These are phyloP conservation scores for Primulina huaijiensis DNA, from an alignment of 257 asterid genomes.

Conservation along the genomic window DNA sequence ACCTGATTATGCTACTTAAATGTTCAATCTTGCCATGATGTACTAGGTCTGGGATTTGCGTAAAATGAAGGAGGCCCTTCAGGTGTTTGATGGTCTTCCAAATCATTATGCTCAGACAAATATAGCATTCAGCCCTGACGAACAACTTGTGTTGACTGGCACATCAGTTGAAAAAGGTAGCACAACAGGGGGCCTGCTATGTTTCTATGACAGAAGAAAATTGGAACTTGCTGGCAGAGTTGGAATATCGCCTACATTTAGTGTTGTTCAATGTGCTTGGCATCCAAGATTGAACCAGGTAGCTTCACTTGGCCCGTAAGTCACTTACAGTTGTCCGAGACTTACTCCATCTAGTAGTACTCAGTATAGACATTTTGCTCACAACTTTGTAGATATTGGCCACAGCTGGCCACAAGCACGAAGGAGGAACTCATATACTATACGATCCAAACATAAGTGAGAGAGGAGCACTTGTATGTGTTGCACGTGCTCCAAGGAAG, in stretches of 20 bases:
- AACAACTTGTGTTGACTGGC: conserved; percentile 80
- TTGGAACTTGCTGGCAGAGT: conserved; percentile 77
- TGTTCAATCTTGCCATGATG: conserved; percentile 19
- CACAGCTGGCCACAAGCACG: conserved; percentile 76
- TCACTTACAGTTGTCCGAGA: background rate
- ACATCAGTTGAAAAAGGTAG: conserved; percentile 76
- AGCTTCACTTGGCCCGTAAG: conserved; percentile 17
- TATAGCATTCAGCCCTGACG: conserved; percentile 81
- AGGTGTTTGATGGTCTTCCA: conserved; percentile 69
- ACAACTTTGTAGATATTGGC: conserved; percentile 57
- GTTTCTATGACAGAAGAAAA: conserved; percentile 74
- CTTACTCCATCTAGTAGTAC: conserved; percentile 1
- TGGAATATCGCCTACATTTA: conserved; percentile 77
- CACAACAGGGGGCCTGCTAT: conserved; percentile 75
- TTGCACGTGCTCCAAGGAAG: conserved; percentile 97
- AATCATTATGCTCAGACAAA: conserved; percentile 90
- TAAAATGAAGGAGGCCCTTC: conserved; percentile 68
- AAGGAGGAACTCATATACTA: conserved; percentile 88
- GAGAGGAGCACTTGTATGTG: conserved; percentile 96
- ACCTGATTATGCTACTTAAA: conserved; percentile 8
- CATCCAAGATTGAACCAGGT: conserved; percentile 96
- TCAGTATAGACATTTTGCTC: background rate
- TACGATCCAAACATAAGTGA: conserved; percentile 87
- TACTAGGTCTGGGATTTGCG: conserved; percentile 90
- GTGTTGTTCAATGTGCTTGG: conserved; percentile 96